Evolutionary conservation across 768 basidiomycete genomes (phyloP), one percentile per base, ranked within the genome.

Genomic region (Rhodosporidiobolus sp.): DNA sequence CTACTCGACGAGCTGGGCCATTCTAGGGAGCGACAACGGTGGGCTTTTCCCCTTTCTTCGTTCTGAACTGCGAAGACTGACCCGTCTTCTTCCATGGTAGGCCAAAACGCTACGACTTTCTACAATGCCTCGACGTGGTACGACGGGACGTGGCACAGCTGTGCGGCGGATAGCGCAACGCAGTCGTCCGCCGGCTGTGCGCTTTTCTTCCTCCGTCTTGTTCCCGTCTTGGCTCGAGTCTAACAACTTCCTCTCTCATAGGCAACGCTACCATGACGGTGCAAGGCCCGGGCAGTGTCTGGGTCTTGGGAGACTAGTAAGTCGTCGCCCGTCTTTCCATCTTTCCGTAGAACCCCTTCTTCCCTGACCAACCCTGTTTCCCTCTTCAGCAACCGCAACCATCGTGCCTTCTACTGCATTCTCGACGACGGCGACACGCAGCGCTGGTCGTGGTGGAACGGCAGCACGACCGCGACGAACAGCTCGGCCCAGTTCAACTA

Each of bases 211-310:
- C 38, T 32, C 48, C 11, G 7, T 28, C 16, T 32, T 26, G 5
- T 26, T 43, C 43, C 28, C 8, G 8, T 17, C 17, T n/a, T 60
- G 59, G 46, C 30, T n/a, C 11, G 10, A 46, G 9, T n/a, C n/a
- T n/a, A n/a, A n/a, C n/a, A n/a, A n/a, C n/a, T n/a, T n/a, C n/a
- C n/a, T 50, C 35, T 16, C 24, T 24, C 28, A 22, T 46, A 45
- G 49, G 49, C 52, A 55, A 56, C 59, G 70, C 70, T 9, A 70
- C 63, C 14, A 60, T 65, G 26, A 60, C 63, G 5, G 65, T 70
- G 22, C 17, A 48, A 5, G 69, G 69, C 6, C 58, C 58, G 4
- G 53, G 50, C 1, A 43, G 12, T 6, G 12, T 54, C 19, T 43
- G 17, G 16, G 38, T 54, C 26, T 30, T 64, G 2, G 63, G 63